Evolutionary conservation across 208 protist genomes (phyloP).

Genomic region (Crithidia sp.): DNA sequence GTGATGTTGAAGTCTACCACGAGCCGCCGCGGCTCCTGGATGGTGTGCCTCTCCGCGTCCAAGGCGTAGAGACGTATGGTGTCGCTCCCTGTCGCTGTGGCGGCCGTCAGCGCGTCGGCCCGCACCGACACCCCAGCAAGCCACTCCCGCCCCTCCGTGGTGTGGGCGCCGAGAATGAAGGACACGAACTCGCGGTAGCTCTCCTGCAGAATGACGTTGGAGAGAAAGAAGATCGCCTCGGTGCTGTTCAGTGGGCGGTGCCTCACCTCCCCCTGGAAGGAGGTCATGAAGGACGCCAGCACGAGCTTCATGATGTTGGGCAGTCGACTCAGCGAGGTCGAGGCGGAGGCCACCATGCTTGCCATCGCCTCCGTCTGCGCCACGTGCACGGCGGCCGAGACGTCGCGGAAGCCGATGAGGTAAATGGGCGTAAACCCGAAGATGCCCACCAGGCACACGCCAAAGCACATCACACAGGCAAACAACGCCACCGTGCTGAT

Average conservation of each 20-base stretch:
- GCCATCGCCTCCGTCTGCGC: constrained; percentile 32
- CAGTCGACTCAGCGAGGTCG: constrained; percentile 12
- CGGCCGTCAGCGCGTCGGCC: not conserved
- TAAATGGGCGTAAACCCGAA: constrained; percentile 37
- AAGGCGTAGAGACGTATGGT: not conserved
- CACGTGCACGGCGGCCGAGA: constrained; percentile 30
- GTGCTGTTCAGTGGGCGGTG: not conserved
- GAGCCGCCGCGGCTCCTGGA: not conserved
- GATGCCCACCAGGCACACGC: constrained; percentile 39
- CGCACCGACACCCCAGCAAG: not conserved
- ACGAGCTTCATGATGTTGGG: constrained; percentile 20
- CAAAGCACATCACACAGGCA: constrained; percentile 38
- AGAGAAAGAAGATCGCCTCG: constrained; percentile 26
- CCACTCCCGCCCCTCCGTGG: not conserved
- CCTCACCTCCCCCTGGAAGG: not conserved
- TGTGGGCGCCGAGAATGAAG: constrained; percentile 16
- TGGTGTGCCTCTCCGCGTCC: constrained; percentile 2
- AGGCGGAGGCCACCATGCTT: constrained; percentile 16
- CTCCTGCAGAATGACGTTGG: constrained; percentile 32
- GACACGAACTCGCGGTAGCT: constrained; percentile 29
- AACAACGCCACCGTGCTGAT: constrained; percentile 22
- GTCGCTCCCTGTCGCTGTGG: not conserved
- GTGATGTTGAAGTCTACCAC: not conserved
- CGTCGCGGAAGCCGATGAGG: constrained; percentile 32
- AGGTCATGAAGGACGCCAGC: constrained; percentile 1